These are phyloP conservation scores for Kwoniella bestiolae DNA, from an alignment of 768 basidiomycete species.

Conservation along the genomic window DNA sequence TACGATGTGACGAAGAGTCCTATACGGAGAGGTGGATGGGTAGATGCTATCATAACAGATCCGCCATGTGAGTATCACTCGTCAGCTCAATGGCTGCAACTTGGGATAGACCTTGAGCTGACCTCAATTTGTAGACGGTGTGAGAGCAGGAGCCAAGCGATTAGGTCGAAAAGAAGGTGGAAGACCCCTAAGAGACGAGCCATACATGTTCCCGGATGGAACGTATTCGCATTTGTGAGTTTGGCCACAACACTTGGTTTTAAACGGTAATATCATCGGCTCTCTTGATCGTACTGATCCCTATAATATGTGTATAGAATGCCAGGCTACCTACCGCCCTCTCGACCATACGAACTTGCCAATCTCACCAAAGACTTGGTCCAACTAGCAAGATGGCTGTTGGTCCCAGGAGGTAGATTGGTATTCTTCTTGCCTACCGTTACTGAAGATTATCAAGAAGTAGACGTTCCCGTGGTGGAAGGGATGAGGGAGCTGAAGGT, in stretches of 20 bases:
- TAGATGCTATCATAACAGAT: constrained; percentile 93
- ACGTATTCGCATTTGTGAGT: constrained; percentile 58
- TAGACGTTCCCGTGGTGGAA: constrained; percentile 78
- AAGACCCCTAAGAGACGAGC: constrained; percentile 44
- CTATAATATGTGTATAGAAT: background rate
- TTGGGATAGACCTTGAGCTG: background rate
- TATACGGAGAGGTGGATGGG: constrained; percentile 83
- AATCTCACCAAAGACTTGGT: constrained; percentile 81
- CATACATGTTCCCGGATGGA: constrained; percentile 56
- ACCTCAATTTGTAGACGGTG: constrained; percentile 68
- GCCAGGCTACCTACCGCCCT: constrained; percentile 78
- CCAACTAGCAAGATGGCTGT: constrained; percentile 75
- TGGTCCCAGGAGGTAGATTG: constrained; percentile 82
- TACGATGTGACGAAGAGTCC: constrained; percentile 92
- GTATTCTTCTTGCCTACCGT: constrained; percentile 86
- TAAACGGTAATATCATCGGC: too few species aligned
- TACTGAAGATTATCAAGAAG: constrained; percentile 83
- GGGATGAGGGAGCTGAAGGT: constrained; percentile 73
- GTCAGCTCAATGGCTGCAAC: background rate
- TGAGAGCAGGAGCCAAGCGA: constrained; percentile 65
- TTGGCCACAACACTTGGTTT: too few species aligned
- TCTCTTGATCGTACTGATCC: background rate
- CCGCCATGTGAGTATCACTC: constrained; percentile 74
- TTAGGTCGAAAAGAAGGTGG: constrained; percentile 52
- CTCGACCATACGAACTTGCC: constrained; percentile 88